These are phyloP conservation scores for Pisolithus microcarpus DNA, from an alignment of 768 basidiomycete species.

Conservation along the genomic window DNA sequence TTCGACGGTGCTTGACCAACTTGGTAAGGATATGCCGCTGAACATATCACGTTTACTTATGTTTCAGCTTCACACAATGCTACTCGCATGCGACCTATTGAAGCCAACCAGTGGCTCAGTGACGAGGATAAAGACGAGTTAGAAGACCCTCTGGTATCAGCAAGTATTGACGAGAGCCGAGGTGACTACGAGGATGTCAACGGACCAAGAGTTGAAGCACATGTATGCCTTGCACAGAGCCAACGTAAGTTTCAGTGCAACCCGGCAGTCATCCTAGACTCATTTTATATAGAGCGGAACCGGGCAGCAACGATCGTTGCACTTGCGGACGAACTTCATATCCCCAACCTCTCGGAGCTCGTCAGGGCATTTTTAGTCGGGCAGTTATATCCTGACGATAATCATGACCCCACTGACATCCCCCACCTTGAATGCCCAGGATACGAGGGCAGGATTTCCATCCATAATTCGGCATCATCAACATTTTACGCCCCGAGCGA, in stretches of 20 bases:
- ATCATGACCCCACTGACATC: no score
- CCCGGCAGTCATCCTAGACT: neutral
- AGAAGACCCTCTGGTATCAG: no score
- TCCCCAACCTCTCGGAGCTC: neutral
- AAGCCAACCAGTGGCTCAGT: no score
- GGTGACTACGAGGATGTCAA: no score
- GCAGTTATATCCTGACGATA: slow-evolving; percentile 7
- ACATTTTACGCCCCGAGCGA: neutral
- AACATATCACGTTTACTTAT: neutral
- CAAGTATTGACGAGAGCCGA: no score
- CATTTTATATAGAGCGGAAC: neutral
- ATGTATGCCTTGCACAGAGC: neutral
- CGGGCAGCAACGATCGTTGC: neutral
- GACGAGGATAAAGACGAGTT: no score
- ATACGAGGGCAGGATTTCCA: no score
- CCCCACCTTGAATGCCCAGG: no score
- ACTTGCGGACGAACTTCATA: neutral
- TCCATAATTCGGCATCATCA: no score
- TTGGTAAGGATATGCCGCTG: neutral
- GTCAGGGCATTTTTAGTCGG: slow-evolving; percentile 2
- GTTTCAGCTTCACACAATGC: no score
- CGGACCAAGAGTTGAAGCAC: no score
- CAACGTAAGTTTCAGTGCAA: neutral
- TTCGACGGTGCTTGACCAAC: neutral
- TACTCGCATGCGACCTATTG: no score